phyloP scores from a whole-genome alignment of 2,329 filamentous ascomycete genomes.

The Penicillium sp. region DNA sequence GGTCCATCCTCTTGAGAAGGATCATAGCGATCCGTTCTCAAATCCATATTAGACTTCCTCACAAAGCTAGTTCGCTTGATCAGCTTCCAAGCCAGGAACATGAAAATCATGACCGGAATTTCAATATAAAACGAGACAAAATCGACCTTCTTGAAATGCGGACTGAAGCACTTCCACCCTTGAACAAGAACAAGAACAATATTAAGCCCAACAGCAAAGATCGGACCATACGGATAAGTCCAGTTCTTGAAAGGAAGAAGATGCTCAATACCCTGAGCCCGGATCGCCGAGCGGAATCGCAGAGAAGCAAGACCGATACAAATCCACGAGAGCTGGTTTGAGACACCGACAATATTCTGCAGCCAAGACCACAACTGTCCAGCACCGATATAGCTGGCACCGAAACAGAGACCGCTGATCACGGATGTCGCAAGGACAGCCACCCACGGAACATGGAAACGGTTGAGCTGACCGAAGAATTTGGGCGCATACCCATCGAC shows the following conservation, averaged over 20 bases:
- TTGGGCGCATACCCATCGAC: conserved; percentile 57
- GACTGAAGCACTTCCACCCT: conserved; percentile 61
- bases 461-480: conserved; percentile 53
- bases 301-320: conserved; percentile 64
- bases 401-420: conserved; percentile 61
- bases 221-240: conserved; percentile 64
- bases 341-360: conserved; percentile 67
- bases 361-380: conserved; percentile 67
- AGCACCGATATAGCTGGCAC: conserved; percentile 64
- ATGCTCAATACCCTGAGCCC: conserved; percentile 60
- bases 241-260: conserved; percentile 65
- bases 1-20: conserved; percentile 25
- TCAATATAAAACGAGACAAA: conserved; percentile 67
- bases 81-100: conserved; percentile 58
- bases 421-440: conserved; percentile 56
- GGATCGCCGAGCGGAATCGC: conserved; percentile 62
- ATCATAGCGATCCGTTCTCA: conserved; percentile 50
- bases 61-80: conserved; percentile 51
- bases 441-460: conserved; percentile 55
- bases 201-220: conserved; percentile 58
- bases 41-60: conserved; percentile 50
- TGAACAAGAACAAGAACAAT: conserved; percentile 62
- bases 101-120: conserved; percentile 59
- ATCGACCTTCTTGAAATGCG: conserved; percentile 56
- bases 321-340: conserved; percentile 65